Conservation (phyloP, 2,329 filamentous ascomycete genomes). For the Fusarium sp. region DNA sequence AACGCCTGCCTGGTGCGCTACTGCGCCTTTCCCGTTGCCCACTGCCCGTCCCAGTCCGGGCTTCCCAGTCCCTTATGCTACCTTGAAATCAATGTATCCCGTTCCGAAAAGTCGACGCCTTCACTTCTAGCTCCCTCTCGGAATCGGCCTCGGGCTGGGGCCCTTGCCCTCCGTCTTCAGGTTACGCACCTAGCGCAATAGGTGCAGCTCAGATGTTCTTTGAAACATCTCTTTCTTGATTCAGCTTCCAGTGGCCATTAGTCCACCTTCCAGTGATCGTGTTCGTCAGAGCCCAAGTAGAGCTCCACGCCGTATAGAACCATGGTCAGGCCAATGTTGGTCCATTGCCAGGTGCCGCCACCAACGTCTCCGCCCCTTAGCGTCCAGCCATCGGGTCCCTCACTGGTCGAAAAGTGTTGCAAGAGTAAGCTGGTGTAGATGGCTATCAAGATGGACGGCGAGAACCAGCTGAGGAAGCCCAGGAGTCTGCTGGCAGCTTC, state of each 20-base stretch:
- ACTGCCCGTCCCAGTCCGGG: constrained; percentile 35
- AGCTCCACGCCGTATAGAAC: constrained; percentile 89
- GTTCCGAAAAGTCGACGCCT: constrained; percentile 22
- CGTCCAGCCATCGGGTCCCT: constrained; percentile 82
- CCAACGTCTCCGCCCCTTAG: constrained; percentile 82
- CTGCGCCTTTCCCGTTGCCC: constrained; percentile 35
- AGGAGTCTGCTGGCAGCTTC: constrained; percentile 85
- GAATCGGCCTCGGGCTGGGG: constrained; percentile 10
- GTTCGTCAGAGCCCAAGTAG: constrained; percentile 85
- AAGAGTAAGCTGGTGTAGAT: constrained; percentile 96
- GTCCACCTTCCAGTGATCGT: constrained; percentile 96
- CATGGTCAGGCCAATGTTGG: constrained; percentile 92
- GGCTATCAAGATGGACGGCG: constrained; percentile 91
- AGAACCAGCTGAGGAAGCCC: constrained; percentile 91
- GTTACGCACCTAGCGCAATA: constrained; percentile 3
- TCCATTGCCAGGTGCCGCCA: constrained; percentile 92
- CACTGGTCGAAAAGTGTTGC: constrained; percentile 90
- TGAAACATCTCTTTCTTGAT: neutral
- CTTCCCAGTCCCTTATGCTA: constrained; percentile 40
- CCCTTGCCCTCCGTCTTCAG: constrained; percentile 13
- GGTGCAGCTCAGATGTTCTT: neutral
- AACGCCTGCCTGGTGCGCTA: constrained; percentile 49
- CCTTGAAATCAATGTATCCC: constrained; percentile 30
- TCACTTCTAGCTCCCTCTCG: constrained; percentile 16
- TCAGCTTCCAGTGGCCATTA: constrained; percentile 57